Evolutionary conservation across 179 eudicot genomes (phyloP), one percentile per base, ranked within the genome.

Genomic region (Monotropa hypopitys): DNA sequence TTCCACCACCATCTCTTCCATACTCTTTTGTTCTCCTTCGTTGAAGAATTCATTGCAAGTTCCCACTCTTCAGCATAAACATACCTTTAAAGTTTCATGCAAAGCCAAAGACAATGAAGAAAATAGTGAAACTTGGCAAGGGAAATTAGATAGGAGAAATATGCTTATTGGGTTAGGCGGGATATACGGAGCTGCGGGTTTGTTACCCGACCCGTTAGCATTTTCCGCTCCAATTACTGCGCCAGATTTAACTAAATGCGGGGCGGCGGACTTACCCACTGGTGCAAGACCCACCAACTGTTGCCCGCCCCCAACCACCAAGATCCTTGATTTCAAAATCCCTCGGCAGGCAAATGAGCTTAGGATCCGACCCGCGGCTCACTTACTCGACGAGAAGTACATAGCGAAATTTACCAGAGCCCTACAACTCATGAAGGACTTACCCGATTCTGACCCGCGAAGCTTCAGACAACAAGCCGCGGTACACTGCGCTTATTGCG

Each of bases 401-500:
- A 45, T 80, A 1, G 83, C 84, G 28, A 93, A 92, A 73, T 89
- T 78, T 30, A 71, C 66, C 30, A 83, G 59, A 76, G 98, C 97
- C 2, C 57, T 93, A 0, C 80, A 90, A 61, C 86, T 88, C 35
- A 93, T 93, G 98, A 88, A 80, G 67, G 91, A 87, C 16, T 86
- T 93, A 0, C 95, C 92, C 0, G 87, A 83, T 9, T 80, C 67
- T 35, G 93, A 93, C 61, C 98, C 98, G 4, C 89, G 93, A n/a
- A 92, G 81, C 75, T 92, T 91, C 72, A 84, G 54, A 16, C 97
- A 90, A 79, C 98, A 93, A 80, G 93, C 96, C 1, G 84, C 89
- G n/a, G 85, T 90, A 54, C 98, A 93, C 81, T 93, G 98, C 46
- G 97, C 93, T 12, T 92, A 93, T 65, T 92, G 97, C 67, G 85